Conservation (phyloP, 163 green algal genomes). For the Picocystis sp. region DNA sequence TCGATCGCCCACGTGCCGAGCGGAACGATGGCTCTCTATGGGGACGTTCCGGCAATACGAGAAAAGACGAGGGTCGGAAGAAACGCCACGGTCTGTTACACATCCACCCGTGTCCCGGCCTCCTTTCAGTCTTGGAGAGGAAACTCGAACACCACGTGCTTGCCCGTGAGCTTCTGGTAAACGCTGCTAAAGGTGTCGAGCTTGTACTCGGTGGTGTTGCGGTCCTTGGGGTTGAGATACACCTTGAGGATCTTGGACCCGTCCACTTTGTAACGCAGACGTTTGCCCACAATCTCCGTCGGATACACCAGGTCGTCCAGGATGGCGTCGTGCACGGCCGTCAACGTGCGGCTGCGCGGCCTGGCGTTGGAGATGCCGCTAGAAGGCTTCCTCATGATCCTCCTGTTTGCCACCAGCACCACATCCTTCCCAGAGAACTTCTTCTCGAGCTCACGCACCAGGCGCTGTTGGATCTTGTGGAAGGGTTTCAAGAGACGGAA, state of each 20-base stretch:
- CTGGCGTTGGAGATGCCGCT: slow-evolving; percentile 43
- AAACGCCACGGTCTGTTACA: too few species aligned
- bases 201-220: slow-evolving; percentile 97
- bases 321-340: slow-evolving; percentile 74
- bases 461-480: slow-evolving; percentile 92
- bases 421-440: slow-evolving; percentile 91
- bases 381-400: slow-evolving; percentile 73
- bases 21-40: too few species aligned
- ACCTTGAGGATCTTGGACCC: slow-evolving; percentile 78
- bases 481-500: slow-evolving; percentile 92
- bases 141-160: slow-evolving; percentile 96
- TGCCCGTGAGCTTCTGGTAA: slow-evolving; percentile 98
- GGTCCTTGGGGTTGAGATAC: slow-evolving; percentile 95
- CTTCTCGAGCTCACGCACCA: slow-evolving; percentile 99
- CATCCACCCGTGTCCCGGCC: too few species aligned
- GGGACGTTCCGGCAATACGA: too few species aligned
- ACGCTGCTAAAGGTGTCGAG: slow-evolving; percentile 90
- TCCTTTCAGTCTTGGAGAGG: slow-evolving; percentile 38
- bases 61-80: too few species aligned
- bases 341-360: slow-evolving; percentile 82
- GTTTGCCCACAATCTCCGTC: slow-evolving; percentile 98
- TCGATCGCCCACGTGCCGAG: too few species aligned
- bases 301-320: slow-evolving; percentile 95
- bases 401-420: slow-evolving; percentile 59
- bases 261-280: slow-evolving; percentile 83